These are phyloP conservation scores for Immersiporthe knoxdaviesiana DNA, from an alignment of 2,329 filamentous ascomycete species.

Conservation along the genomic window DNA sequence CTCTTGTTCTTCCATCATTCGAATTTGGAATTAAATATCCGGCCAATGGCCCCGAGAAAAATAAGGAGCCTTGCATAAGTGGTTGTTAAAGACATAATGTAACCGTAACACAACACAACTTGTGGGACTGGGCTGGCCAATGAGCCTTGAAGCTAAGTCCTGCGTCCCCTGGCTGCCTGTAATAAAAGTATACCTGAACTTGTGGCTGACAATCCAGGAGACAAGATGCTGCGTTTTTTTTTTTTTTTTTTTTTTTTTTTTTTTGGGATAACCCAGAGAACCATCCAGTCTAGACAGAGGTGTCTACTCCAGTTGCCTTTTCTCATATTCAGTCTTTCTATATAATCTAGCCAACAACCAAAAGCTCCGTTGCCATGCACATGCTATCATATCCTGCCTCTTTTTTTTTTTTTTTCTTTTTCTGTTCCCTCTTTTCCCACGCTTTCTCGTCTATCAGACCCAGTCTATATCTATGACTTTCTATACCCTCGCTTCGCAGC, in stretches of 20 bases:
- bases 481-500: neutral
- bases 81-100: neutral
- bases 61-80: no score
- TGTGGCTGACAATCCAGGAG: neutral
- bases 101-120: neutral
- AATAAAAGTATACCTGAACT: neutral
- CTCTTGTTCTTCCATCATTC: no score
- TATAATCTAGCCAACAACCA: neutral
- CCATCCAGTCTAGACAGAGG: no score
- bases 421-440: no score
- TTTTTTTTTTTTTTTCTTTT: neutral
- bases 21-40: no score
- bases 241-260: no score
- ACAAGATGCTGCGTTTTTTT: no score
- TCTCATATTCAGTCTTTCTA: neutral
- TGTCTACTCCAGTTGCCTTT: neutral
- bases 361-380: slow-evolving; percentile 4
- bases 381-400: neutral
- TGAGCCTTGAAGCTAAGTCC: neutral
- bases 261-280: no score
- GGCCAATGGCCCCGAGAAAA: no score
- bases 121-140: neutral
- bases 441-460: neutral
- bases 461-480: neutral
- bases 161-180: neutral